Evolutionary conservation across 331 rosid genomes (phyloP).

Genomic region (Acacia concinna): DNA sequence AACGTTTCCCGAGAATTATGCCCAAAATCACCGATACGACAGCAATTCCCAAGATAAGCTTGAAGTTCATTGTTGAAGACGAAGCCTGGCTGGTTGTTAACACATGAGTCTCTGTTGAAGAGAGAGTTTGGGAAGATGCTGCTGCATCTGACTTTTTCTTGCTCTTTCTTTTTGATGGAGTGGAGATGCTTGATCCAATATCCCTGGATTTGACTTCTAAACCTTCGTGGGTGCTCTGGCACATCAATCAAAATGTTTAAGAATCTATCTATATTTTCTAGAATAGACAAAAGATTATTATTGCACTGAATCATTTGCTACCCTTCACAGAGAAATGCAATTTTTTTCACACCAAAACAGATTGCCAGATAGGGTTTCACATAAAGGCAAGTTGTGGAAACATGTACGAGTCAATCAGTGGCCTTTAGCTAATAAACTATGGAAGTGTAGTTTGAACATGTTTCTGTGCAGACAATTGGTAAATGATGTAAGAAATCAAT

Average conservation of each 20-base stretch:
- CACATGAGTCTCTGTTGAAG: slow-evolving; percentile 46
- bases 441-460: background rate
- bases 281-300: background rate
- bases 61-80: slow-evolving; percentile 39
- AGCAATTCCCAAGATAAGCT: slow-evolving; percentile 72
- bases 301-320: background rate
- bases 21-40: slow-evolving; percentile 73
- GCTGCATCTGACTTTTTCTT: slow-evolving; percentile 77
- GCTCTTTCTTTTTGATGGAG: slow-evolving; percentile 74
- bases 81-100: slow-evolving; percentile 56
- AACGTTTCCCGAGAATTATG: slow-evolving; percentile 80
- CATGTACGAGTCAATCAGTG: background rate
- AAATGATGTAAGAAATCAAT: background rate
- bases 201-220: slow-evolving; percentile 70
- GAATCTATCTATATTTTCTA: slow-evolving; percentile 1
- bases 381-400: background rate
- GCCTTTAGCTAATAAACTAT: slow-evolving; percentile 3
- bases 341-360: background rate
- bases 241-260: slow-evolving; percentile 16
- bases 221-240: slow-evolving; percentile 56
- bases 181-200: slow-evolving; percentile 64
- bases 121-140: slow-evolving; percentile 49
- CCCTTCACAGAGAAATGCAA: background rate
- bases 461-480: background rate
- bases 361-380: background rate